Conservation (phyloP, 2,329 filamentous ascomycete species). For the Claviceps sp. region DNA sequence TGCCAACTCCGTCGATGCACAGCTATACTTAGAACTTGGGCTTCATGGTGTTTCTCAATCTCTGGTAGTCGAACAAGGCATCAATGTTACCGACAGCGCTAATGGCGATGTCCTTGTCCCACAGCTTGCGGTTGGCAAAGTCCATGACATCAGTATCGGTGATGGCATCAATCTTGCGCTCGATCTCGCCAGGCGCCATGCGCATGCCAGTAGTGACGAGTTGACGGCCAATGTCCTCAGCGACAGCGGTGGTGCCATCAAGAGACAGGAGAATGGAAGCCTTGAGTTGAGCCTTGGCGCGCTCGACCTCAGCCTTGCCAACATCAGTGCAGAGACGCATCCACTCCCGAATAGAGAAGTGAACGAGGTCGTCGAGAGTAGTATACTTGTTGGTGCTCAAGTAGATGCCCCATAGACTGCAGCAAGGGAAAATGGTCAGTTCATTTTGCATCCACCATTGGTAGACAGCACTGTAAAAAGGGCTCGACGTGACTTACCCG, state of each 20-base stretch:
- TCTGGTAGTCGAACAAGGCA: conserved; percentile 66
- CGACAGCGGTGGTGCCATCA: conserved; percentile 91
- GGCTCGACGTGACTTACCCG: conserved; percentile 49
- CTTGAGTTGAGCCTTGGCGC: conserved; percentile 98
- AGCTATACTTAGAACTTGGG: conserved; percentile 47
- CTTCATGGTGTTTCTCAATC: conserved; percentile 75
- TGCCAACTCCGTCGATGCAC: conserved; percentile 16
- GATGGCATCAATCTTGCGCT: conserved; percentile 77
- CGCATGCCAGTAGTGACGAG: conserved; percentile 94
- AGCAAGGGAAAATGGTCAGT: not conserved
- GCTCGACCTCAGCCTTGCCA: conserved; percentile 81
- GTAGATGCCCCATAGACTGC: conserved; percentile 98
- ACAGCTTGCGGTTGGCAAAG: conserved; percentile 88
- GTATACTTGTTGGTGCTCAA: conserved; percentile 83
- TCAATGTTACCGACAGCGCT: conserved; percentile 89
- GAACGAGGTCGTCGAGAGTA: conserved; percentile 83
- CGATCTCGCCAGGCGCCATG: conserved; percentile 84
- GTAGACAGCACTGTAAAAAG: conserved; percentile 4
- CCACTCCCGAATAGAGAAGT: conserved; percentile 98
- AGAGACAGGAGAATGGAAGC: conserved; percentile 93
- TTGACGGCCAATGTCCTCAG: conserved; percentile 97
- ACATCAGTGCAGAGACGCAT: conserved; percentile 85
- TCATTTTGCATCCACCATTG: not conserved
- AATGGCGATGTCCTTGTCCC: conserved; percentile 94
- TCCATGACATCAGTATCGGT: conserved; percentile 95